Base-by-base conservation (phyloP, 2,329 filamentous ascomycete genomes). In the Delphinella strobiligena region DNA sequence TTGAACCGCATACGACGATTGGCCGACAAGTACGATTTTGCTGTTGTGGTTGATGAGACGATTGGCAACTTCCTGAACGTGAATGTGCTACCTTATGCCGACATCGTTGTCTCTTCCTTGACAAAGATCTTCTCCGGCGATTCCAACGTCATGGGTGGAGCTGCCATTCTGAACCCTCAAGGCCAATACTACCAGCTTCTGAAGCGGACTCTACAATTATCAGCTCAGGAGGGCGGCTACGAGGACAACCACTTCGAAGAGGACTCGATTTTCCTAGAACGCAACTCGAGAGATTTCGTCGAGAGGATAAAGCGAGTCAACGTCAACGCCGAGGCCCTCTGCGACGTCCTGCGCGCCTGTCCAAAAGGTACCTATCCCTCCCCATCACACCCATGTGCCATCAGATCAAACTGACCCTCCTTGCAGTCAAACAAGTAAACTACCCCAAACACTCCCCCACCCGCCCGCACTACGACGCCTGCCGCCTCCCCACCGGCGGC, bases 61-160 rank as follows among this genome's bases (percentile, higher is more conserved):
- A 85, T 98, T 44, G 89, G 89, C 50, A 98, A 91, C 41, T 94
- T 95, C 57, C 78, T 93, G 55, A 98, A 98, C 57, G 80, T 95
- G 51, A 86, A 96, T 56, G 85, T 98, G 3, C 72, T 98, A 4
- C 85, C 82, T 2, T 82, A 80, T 54, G 84, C 86, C 44, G 91
- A 98, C 60, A 71, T 96, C 12, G 84, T 96, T 4, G 89, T 94
- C 41, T 94, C 85, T 67, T 93, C 85, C 56, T 68, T 98, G 43
- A 96, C 91, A 36, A 98, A 98, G 61, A 82, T 96, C 39, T 98
- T 98, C 64, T 93, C 86, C 41, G 91, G 91, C 37, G 91, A 95
- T 61, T 91, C 85, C 59, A 96, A 98, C 59, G 91, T 98, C 49
- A 96, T 96, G 89, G 91, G 88, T 43, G 91, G 91, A 42, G 68